Percentiles rank a stretch among this genome's conserved stretches.
These are phyloP conservation scores for Rutidosis leptorrhynchoides DNA, from an alignment of 129 eudicot genomes.

Conservation along the genomic window DNA sequence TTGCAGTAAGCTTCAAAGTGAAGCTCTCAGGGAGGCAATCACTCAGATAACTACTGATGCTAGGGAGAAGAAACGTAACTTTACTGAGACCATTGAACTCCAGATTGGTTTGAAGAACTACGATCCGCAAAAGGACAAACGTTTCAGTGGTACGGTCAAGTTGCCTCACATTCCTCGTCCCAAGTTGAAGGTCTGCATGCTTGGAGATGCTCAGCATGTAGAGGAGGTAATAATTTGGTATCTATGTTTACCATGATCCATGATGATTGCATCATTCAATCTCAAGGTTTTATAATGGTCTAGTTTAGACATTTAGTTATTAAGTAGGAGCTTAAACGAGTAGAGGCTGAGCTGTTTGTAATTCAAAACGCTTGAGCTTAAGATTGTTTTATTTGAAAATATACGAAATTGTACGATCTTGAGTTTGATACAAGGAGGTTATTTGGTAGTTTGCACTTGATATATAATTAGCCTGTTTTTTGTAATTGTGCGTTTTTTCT, in stretches of 20 bases:
- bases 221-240: conserved; percentile 39
- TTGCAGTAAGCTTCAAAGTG: conserved; percentile 53
- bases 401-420: no score
- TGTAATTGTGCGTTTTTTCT: not conserved
- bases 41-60: conserved; percentile 41
- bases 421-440: no score
- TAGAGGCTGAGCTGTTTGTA: no score
- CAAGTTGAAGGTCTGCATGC: conserved; percentile 60
- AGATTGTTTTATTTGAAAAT: no score
- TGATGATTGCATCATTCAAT: not conserved
- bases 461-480: not conserved
- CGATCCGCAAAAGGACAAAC: conserved; percentile 57
- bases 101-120: conserved; percentile 58
- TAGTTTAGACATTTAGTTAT: no score
- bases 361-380: no score
- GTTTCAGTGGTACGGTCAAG: conserved; percentile 58
- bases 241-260: not conserved
- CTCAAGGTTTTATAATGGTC: no score
- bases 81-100: conserved; percentile 49
- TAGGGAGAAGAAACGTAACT: conserved; percentile 46
- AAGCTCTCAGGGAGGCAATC: conserved; percentile 55
- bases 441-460: not conserved
- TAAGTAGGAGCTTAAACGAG: no score
- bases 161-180: conserved; percentile 60
- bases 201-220: conserved; percentile 63